Conservation (phyloP, 371 early-diverging fungal species). For the Mortierella sp. region DNA sequence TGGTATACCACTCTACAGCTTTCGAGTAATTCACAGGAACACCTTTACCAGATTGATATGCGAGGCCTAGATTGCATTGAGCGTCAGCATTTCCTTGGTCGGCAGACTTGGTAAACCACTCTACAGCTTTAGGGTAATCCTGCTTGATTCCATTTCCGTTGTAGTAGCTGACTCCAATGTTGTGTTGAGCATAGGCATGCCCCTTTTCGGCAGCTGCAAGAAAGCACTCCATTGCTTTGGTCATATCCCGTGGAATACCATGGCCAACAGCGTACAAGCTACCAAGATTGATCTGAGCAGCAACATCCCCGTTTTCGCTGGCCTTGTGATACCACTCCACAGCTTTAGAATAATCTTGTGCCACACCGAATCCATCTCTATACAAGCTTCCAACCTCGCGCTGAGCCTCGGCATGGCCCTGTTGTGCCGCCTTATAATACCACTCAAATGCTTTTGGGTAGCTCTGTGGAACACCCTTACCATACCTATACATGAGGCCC, state of each 20-base stretch:
- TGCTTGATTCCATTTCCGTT: constrained; percentile 73
- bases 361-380: no score
- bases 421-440: no score
- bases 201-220: constrained; percentile 61
- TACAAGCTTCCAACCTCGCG: no score
- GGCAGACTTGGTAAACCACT: constrained; percentile 59
- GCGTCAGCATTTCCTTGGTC: constrained; percentile 57
- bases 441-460: no score
- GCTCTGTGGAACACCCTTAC: no score
- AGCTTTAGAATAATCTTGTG: constrained; percentile 34
- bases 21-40: constrained; percentile 59
- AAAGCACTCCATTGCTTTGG: constrained; percentile 70
- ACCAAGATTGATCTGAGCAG: constrained; percentile 10
- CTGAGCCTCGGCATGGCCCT: no score
- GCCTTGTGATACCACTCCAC: constrained; percentile 36
- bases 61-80: constrained; percentile 59
- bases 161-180: constrained; percentile 80
- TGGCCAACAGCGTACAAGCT: constrained; percentile 4
- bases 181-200: constrained; percentile 72
- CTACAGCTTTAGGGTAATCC: constrained; percentile 64
- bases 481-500: no score
- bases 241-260: constrained; percentile 8
- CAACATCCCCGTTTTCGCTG: not conserved
- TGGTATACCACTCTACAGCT: constrained; percentile 66
- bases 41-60: constrained; percentile 67